A percentile compares a stretch with the other conserved stretches of the same genome.
Evolutionary conservation across 2,329 filamentous ascomycete genomes (phyloP).

Genomic region (Dothiorella sarmentorum): DNA sequence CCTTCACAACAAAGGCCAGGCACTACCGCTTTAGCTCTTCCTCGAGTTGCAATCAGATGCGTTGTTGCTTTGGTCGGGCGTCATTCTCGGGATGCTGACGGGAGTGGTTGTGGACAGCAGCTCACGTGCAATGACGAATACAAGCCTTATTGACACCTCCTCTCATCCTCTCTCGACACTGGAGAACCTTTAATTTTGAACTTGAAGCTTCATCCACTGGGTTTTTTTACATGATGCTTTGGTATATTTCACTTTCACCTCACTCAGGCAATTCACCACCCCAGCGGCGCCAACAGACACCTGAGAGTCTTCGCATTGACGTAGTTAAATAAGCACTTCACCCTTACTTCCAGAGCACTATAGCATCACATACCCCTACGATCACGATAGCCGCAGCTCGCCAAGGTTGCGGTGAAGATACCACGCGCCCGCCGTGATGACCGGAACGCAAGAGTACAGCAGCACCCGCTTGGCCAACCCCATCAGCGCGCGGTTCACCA

Average conservation of each 20-base stretch:
- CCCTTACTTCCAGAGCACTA: neutral
- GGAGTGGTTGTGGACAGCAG: neutral
- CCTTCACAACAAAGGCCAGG: neutral
- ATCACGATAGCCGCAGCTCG: neutral
- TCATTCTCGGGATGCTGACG: neutral
- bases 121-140: slow-evolving; percentile 13
- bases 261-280: neutral
- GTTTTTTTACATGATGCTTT: neutral
- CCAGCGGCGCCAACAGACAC: neutral
- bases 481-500: neutral
- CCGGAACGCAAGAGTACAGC: neutral
- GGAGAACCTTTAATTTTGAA: neutral
- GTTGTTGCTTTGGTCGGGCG: neutral
- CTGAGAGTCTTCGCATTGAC: too few relatives aligned
- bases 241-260: neutral
- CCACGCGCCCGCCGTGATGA: neutral
- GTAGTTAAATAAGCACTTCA: neutral
- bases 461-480: neutral
- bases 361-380: too few relatives aligned
- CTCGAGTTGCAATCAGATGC: neutral
- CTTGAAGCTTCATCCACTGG: neutral
- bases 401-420: neutral
- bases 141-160: neutral
- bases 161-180: neutral
- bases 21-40: neutral